Evolutionary conservation across 2,329 filamentous ascomycete genomes (phyloP).

Genomic region (Dendrostoma leiphaemia): DNA sequence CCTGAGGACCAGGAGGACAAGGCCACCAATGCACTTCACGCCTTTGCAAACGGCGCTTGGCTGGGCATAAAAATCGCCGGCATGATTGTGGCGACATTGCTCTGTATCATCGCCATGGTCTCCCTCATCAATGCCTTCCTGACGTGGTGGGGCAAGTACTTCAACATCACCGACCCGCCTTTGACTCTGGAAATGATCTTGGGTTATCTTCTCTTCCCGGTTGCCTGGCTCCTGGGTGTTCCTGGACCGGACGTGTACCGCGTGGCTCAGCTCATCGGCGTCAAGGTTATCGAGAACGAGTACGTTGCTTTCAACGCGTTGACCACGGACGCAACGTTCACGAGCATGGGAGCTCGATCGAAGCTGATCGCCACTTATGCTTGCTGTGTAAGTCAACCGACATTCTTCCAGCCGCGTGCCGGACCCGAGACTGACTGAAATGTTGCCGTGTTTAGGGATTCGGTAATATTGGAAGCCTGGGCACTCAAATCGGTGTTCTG

Average conservation of each 20-base stretch:
- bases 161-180: conserved; percentile 68
- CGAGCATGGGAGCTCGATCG: conserved; percentile 64
- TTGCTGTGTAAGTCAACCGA: conserved; percentile 54
- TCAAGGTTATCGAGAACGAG: conserved; percentile 86
- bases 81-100: conserved; percentile 74
- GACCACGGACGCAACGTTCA: conserved; percentile 49
- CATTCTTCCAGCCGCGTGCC: neutral
- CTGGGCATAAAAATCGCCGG: conserved; percentile 82
- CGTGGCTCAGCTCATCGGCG: conserved; percentile 72
- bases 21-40: conserved; percentile 78
- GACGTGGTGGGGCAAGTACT: conserved; percentile 80
- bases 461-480: conserved; percentile 83
- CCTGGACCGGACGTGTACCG: conserved; percentile 63
- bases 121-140: conserved; percentile 73
- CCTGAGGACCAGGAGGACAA: conserved; percentile 75
- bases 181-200: conserved; percentile 74
- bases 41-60: conserved; percentile 82
- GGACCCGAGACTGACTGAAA: neutral
- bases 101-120: conserved; percentile 79
- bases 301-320: conserved; percentile 68
- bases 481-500: conserved; percentile 86
- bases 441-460: conserved; percentile 52
- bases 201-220: conserved; percentile 74
- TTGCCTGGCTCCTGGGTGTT: conserved; percentile 78
- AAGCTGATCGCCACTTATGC: conserved; percentile 83